Percentiles rank a stretch among this genome's conserved stretches.
Conservation (phyloP, 2,329 filamentous ascomycete species). For the Blastomyces percursus region DNA sequence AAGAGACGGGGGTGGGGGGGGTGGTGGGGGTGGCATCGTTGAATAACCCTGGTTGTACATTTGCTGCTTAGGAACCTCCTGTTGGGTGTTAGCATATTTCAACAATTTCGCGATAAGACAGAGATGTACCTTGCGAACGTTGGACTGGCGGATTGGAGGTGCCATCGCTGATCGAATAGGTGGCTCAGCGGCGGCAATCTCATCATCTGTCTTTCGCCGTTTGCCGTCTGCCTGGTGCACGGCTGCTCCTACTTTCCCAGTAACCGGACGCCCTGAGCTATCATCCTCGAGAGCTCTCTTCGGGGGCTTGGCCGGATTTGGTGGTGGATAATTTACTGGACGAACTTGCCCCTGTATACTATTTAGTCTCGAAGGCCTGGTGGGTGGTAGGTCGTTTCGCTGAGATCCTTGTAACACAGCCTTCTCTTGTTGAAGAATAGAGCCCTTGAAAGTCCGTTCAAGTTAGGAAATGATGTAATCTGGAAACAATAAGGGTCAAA, state of each 20-base stretch:
- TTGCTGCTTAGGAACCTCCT: conserved; percentile 31
- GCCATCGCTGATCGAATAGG: conserved; percentile 60
- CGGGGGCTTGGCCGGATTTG: conserved; percentile 57
- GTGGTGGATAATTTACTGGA: conserved; percentile 50
- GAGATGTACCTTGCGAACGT: conserved; percentile 54
- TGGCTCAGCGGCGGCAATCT: conserved; percentile 48
- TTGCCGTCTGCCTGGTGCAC: conserved; percentile 66
- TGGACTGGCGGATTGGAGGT: conserved; percentile 74
- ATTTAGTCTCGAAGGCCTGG: conserved; percentile 40
- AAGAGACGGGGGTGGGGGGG: conserved; percentile 23
- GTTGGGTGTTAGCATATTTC: conserved; percentile 3
- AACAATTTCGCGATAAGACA: neutral
- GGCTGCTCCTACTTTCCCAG: conserved; percentile 26
- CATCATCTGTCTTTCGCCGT: conserved; percentile 65
- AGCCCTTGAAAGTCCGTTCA: conserved; percentile 12
- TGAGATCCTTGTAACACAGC: conserved; percentile 19
- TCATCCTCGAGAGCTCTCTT: conserved; percentile 63
- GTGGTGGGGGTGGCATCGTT: conserved; percentile 18
- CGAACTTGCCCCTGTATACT: conserved; percentile 47
- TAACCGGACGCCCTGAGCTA: conserved; percentile 38
- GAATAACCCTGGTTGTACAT: conserved; percentile 30
- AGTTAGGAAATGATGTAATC: neutral
- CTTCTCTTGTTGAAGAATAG: conserved; percentile 24
- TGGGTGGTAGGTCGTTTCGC: conserved; percentile 40
- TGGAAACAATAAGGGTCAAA: neutral